Evolutionary conservation across 805 yeast genomes (phyloP).

Genomic region (Yamadazyma laniorum): DNA sequence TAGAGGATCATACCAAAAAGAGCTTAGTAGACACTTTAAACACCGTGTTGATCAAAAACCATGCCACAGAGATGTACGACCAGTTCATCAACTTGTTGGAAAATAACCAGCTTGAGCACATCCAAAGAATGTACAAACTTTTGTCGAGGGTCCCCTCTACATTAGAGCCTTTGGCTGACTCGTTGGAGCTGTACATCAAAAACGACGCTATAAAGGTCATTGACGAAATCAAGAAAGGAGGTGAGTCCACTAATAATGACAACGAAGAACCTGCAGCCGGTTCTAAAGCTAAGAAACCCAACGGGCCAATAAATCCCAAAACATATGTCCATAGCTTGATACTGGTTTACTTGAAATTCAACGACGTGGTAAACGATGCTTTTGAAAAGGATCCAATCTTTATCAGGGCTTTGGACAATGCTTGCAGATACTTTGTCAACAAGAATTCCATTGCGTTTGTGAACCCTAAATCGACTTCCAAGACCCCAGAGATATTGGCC

Average conservation of each 20-base stretch:
- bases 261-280: constrained; percentile 14
- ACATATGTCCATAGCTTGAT: constrained; percentile 76
- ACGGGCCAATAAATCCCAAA: constrained; percentile 59
- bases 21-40: constrained; percentile 76
- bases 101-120: constrained; percentile 67
- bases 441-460: constrained; percentile 70
- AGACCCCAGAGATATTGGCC: constrained; percentile 89
- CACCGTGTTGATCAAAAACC: constrained; percentile 71
- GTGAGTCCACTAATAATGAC: constrained; percentile 19
- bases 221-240: constrained; percentile 46
- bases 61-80: constrained; percentile 69
- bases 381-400: constrained; percentile 75
- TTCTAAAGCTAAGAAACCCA: constrained; percentile 18
- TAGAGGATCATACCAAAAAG: constrained; percentile 83
- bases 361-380: constrained; percentile 59
- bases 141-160: constrained; percentile 78
- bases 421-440: constrained; percentile 83
- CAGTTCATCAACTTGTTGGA: constrained; percentile 77
- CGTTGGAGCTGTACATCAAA: constrained; percentile 71
- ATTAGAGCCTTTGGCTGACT: constrained; percentile 70
- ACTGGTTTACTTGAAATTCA: constrained; percentile 65
- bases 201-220: constrained; percentile 48
- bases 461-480: constrained; percentile 60
- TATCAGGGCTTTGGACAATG: constrained; percentile 84
- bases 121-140: constrained; percentile 71